These are phyloP conservation scores for Termitomyces sp. DNA, from an alignment of 1,284 basidiomycete genomes.

Conservation along the genomic window DNA sequence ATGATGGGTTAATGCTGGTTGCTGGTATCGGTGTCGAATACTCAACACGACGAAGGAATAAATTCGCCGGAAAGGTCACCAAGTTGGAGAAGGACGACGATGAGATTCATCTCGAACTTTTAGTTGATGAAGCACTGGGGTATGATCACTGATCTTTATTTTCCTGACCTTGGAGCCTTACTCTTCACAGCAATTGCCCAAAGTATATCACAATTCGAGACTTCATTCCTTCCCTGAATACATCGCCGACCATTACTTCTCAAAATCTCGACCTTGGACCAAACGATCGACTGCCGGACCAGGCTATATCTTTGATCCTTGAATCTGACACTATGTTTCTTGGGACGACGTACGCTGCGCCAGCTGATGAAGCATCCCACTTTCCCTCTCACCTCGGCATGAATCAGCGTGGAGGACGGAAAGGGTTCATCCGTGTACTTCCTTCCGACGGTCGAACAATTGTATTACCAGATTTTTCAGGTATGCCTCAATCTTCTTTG, in stretches of 20 bases:
- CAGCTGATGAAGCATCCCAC: slow-evolving; percentile 25
- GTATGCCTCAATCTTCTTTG: slow-evolving; percentile 24
- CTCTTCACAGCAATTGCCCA: slow-evolving; percentile 49
- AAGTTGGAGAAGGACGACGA: slow-evolving; percentile 24
- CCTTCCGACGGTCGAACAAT: slow-evolving; percentile 50
- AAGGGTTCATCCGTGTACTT: slow-evolving; percentile 56
- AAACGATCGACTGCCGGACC: slow-evolving; percentile 41
- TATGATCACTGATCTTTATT: slow-evolving; percentile 21
- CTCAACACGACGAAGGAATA: slow-evolving; percentile 52
- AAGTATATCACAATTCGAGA: slow-evolving; percentile 61
- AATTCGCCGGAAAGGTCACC: slow-evolving; percentile 50
- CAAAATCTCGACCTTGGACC: slow-evolving; percentile 27
- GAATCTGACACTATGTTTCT: slow-evolving; percentile 51
- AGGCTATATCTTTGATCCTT: slow-evolving; percentile 43
- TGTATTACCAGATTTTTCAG: slow-evolving; percentile 58
- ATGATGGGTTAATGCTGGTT: slow-evolving; percentile 30
- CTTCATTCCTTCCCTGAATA: slow-evolving; percentile 34
- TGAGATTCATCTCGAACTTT: slow-evolving; percentile 28
- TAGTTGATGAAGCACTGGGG: slow-evolving; percentile 57
- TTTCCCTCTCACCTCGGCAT: slow-evolving; percentile 57
- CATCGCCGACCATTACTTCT: slow-evolving; percentile 34
- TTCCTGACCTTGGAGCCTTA: background rate
- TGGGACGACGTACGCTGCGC: slow-evolving; percentile 45
- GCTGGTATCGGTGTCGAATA: slow-evolving; percentile 62
- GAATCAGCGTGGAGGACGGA: slow-evolving; percentile 57